phyloP scores from a whole-genome alignment of 768 basidiomycete species.

The Pisolithus marmoratus region DNA sequence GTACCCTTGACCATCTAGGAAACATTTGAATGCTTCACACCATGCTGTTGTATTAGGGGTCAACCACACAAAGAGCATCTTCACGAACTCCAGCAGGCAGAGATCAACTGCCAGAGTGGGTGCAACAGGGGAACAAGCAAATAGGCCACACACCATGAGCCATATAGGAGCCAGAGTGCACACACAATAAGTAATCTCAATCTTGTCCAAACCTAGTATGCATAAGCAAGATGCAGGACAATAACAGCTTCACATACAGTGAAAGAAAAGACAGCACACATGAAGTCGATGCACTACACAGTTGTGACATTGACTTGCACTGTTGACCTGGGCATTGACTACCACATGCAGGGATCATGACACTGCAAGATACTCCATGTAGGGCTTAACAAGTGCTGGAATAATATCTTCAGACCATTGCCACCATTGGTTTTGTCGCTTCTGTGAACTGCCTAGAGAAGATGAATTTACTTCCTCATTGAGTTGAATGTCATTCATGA shows the following conservation, averaged over 20 bases:
- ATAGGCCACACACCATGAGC: conserved; percentile 18
- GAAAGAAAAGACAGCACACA: neutral
- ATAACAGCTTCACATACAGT: neutral
- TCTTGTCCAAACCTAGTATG: conserved; percentile 3
- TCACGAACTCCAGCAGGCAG: conserved; percentile 26
- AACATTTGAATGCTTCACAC: conserved; percentile 10
- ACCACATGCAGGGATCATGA: neutral
- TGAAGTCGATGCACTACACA: neutral
- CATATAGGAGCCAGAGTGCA: conserved; percentile 15
- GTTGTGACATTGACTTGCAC: neutral
- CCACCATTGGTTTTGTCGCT: neutral
- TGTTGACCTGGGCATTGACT: neutral
- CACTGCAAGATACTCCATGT: neutral
- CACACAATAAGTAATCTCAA: conserved; percentile 5
- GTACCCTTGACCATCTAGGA: conserved; percentile 8
- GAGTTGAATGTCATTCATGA: neutral
- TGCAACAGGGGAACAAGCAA: conserved; percentile 23
- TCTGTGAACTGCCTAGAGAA: neutral
- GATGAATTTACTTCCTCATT: too few relatives aligned
- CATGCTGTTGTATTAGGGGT: conserved; percentile 7
- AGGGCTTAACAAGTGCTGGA: neutral
- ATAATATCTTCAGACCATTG: neutral
- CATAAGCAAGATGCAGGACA: too few relatives aligned
- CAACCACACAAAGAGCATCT: too few relatives aligned
- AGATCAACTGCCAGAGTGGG: conserved; percentile 30